Evolutionary conservation across 192 early-diverging fungal species (phyloP).

Genomic region (Backusella morwellensis): DNA sequence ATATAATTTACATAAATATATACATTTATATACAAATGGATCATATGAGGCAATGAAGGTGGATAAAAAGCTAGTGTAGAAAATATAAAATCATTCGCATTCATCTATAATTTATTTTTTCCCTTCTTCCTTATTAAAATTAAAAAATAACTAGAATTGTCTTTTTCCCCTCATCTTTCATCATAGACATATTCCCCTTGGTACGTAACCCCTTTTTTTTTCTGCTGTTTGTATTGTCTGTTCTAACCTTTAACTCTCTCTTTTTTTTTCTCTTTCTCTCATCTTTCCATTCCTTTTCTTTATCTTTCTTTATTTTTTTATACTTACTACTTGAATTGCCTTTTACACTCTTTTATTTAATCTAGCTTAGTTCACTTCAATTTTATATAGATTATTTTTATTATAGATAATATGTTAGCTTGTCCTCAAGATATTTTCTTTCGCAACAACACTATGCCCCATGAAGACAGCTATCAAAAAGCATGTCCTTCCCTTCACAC

Average conservation of each 20-base stretch:
- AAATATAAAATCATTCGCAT: conserved; percentile 7
- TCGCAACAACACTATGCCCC: conserved; percentile 11
- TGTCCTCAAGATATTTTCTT: conserved; percentile 35
- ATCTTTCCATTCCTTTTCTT: conserved; percentile 4
- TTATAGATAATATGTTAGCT: conserved; percentile 23
- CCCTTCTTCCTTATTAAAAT: conserved; percentile 3
- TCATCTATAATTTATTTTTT: neutral
- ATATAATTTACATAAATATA: conserved; percentile 7
- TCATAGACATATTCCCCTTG: conserved; percentile 4
- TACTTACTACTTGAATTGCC: neutral
- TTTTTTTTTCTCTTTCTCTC: neutral
- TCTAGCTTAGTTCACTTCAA: neutral
- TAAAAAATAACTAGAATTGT: conserved; percentile 6
- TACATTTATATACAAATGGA: conserved; percentile 10
- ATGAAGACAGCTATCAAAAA: neutral
- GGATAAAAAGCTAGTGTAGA: neutral
- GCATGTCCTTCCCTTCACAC: neutral
- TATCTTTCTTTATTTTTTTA: conserved; percentile 12
- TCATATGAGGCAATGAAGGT: neutral
- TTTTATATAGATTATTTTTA: neutral
- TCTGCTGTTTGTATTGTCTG: neutral
- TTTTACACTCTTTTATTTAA: conserved; percentile 1
- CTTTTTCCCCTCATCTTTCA: conserved; percentile 2
- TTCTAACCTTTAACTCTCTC: neutral
- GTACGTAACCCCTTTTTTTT: neutral